Evolutionary conservation across 108 stramenopile genomes (phyloP), one percentile per base, ranked within the genome.

Genomic region (Asterionellopsis glacialis): DNA sequence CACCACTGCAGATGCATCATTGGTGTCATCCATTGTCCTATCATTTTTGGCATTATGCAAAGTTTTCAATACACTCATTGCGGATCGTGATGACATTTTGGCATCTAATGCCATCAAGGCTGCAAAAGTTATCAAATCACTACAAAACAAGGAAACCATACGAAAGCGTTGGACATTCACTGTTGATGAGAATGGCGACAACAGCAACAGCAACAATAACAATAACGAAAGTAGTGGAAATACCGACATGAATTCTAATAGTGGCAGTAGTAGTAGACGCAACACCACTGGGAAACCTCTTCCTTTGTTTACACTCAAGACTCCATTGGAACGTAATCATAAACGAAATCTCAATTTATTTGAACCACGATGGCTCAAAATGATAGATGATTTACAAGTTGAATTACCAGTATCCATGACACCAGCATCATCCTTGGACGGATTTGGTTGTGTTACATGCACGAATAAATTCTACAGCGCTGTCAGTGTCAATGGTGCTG

Each of bases 351-450:
- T 80, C 4, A 74, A 80, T 41, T 47, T 80, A 13, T 80, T 80
- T 45, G 79, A 80, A 77, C 79, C 79, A 43, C 75, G 79, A 15
- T 80, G 79, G 79, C 69, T 80, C 9, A 76, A 68, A 59, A 80
- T 80, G 79, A 77, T 80, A 51, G 79, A 80, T 54, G 60, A 45
- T 21, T 69, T 22, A 56, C 43, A 51, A 55, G 16, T 1, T 15
- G 50, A 52, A 45, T 33, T 33, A 33, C 45, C 44, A 14, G 40
- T 0, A 0, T 53, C 52, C 21, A 22, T 52, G 23, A 23, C 50
- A 11, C 58, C 40, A 41, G 1, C 53, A n/a, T 18, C 14, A 52
- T 13, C 43, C n/a, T 13, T 11, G 12, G 24, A n/a, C 2, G 45
- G 11, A 38, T 69, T 80, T 52, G 79, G 79, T 22, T 80, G 79